Evolutionary conservation across 2,329 filamentous ascomycete genomes (phyloP), one percentile per base, ranked within the genome.

Genomic region (Fusarium verticillioides): DNA sequence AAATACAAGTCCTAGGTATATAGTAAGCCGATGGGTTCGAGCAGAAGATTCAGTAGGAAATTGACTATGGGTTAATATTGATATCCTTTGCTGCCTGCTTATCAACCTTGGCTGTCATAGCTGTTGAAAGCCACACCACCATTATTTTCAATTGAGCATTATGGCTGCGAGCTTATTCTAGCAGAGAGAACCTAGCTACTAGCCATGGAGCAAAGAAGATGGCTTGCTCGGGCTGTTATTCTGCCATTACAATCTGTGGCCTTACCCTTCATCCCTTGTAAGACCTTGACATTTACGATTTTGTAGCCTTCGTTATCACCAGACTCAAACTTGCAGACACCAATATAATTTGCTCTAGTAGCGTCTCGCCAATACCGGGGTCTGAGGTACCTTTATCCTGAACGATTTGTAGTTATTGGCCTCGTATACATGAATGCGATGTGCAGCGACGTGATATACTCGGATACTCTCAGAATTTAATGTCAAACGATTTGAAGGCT

Each of bases 61-160:
- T 13, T 1, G 16, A 18, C n/a, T 23, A 0, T 7, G 23, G 19
- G 10, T 4, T 19, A 9, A 26, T 44, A 19, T 12, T 21, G 6
- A 39, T 28, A 37, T 12, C 6, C 3, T 7, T 26, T 16, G 23
- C 19, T 53, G 49, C 12, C 16, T 26, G 9, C 4, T 21, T 28
- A 15, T 26, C 11, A 23, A 16, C 32, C 32, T 26, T 8, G 11
- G 28, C 6, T 28, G 5, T 26, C 11, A 5, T n/a, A 26, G 18
- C 21, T 28, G 16, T 13, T 44, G n/a, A 37, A 28, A 19, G 21
- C 6, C 3, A 9, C 26, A 15, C 10, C 16, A 1, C 28, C 28
- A 30, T 30, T 30, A 30, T 30, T 30, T 30, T 7, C 28, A 30
- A 9, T 30, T 30, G 28, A 9, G 28, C 9, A 7, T 30, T 30